Evolutionary conservation across 1,284 basidiomycete genomes (phyloP), one percentile per base, ranked within the genome.

Genomic region (Naganishia sp.): DNA sequence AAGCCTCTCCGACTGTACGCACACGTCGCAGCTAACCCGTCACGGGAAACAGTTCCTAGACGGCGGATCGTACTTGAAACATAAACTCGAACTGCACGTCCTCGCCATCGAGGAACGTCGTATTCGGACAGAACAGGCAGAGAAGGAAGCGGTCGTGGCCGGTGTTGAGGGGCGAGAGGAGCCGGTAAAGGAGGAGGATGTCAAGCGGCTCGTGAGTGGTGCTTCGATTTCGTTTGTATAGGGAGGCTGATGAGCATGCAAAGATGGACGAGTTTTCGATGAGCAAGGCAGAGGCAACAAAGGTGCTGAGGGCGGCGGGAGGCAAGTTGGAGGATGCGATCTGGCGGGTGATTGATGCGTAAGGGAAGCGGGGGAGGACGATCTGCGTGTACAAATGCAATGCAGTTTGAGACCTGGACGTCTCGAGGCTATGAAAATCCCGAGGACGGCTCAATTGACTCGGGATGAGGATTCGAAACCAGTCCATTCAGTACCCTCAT

Each of bases 11-110:
- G 6, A 4, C 23, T 35, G n/a, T 28, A 13, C 42, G 7, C 21
- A 21, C 21, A 31, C 25, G 17, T 3, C 46, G 15, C 5, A 50
- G 32, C 47, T 54, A 23, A 17, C 23, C 23, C 9, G 11, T 32
- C 21, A 23, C 47, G 18, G 21, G 3, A 5, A 45, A 17, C 28
- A 63, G 61, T 63, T 63, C 51, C 42, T 54, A 11, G 61, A 63
- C 42, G 61, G 61, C 31, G 61, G 61, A 10, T 63, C 61, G 2
- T 63, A 63, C 42, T 25, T 35, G n/a, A 63, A 63, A 32, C 51
- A 53, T 6, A 63, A 63, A n/a, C 61, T 63, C 43, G 61, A 63
- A 32, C 18, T 21, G 11, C 61, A 63, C 15, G 61, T 63, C 25
- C 41, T 63, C 7, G 23, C 61, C 28, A 63, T 63, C 15, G 61